A percentile compares a stretch with the other conserved stretches of the same genome.
phyloP scores from a whole-genome alignment of 306 rosid species.

The Vigna hirtella region DNA sequence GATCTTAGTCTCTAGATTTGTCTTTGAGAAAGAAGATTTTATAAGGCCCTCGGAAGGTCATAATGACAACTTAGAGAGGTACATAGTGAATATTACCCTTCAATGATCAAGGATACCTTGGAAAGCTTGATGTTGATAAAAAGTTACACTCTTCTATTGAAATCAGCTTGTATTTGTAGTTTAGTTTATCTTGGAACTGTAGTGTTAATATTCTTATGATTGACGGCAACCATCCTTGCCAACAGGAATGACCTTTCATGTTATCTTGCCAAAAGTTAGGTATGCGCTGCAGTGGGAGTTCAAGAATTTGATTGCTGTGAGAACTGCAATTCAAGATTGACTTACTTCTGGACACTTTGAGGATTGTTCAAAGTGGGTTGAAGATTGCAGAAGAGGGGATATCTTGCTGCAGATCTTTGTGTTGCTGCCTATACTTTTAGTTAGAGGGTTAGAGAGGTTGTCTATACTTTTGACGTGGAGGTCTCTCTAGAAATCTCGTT shows the following conservation, averaged over 20 bases:
- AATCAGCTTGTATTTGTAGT: slow-evolving; percentile 29
- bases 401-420: too few relatives aligned
- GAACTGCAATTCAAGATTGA: slow-evolving; percentile 76
- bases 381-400: too few relatives aligned
- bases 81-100: slow-evolving; percentile 35
- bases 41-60: slow-evolving; percentile 88
- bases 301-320: slow-evolving; percentile 68
- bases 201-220: slow-evolving; percentile 30
- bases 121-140: slow-evolving; percentile 25
- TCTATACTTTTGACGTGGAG: too few relatives aligned
- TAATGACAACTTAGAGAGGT: slow-evolving; percentile 79
- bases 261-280: slow-evolving; percentile 55
- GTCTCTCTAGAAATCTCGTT: too few relatives aligned
- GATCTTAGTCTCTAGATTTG: slow-evolving; percentile 72
- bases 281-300: slow-evolving; percentile 69
- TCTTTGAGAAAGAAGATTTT: slow-evolving; percentile 84
- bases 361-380: too few relatives aligned
- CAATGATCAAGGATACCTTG: slow-evolving; percentile 31
- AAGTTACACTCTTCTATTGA: slow-evolving; percentile 23
- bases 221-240: slow-evolving; percentile 39
- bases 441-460: too few relatives aligned
- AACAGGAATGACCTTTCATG: slow-evolving; percentile 40
- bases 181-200: slow-evolving; percentile 31
- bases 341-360: too few relatives aligned
- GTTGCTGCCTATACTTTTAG: too few relatives aligned